Conservation (phyloP, 1,284 basidiomycete species). For the Coriolopsis trogii region DNA sequence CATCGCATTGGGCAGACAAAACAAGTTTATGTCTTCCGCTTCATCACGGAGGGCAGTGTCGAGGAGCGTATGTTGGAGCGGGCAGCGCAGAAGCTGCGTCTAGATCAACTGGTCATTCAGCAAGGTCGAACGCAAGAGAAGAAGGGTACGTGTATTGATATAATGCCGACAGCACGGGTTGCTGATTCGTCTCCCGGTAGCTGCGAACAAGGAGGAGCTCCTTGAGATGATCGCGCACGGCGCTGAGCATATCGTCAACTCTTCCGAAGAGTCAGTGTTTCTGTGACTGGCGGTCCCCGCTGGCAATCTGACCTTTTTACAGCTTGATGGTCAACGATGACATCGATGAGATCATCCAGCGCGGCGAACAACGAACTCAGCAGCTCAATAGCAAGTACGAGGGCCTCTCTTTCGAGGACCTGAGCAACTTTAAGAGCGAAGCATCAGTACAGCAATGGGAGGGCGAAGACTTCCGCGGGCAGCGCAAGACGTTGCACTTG, state of each 20-base stretch:
- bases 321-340: slow-evolving; percentile 88
- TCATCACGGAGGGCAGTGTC: slow-evolving; percentile 96
- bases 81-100: slow-evolving; percentile 93
- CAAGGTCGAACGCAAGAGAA: slow-evolving; percentile 82
- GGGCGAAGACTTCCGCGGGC: slow-evolving; percentile 86
- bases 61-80: slow-evolving; percentile 98
- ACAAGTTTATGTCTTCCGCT: slow-evolving; percentile 98
- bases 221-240: slow-evolving; percentile 99
- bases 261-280: slow-evolving; percentile 61
- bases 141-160: slow-evolving; percentile 50
- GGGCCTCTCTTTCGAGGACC: slow-evolving; percentile 89
- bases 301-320: slow-evolving; percentile 1
- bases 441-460: slow-evolving; percentile 93
- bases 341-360: slow-evolving; percentile 92
- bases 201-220: slow-evolving; percentile 95
- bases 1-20: slow-evolving; percentile 99
- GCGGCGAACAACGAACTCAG: slow-evolving; percentile 90
- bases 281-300: background rate
- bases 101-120: slow-evolving; percentile 98
- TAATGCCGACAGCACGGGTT: background rate
- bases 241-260: slow-evolving; percentile 95
- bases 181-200: slow-evolving; percentile 40
- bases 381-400: slow-evolving; percentile 95
- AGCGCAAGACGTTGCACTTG: slow-evolving; percentile 75
- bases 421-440: slow-evolving; percentile 97